Base-by-base conservation (phyloP, 306 rosid genomes). In the Fragaria vesca region DNA sequence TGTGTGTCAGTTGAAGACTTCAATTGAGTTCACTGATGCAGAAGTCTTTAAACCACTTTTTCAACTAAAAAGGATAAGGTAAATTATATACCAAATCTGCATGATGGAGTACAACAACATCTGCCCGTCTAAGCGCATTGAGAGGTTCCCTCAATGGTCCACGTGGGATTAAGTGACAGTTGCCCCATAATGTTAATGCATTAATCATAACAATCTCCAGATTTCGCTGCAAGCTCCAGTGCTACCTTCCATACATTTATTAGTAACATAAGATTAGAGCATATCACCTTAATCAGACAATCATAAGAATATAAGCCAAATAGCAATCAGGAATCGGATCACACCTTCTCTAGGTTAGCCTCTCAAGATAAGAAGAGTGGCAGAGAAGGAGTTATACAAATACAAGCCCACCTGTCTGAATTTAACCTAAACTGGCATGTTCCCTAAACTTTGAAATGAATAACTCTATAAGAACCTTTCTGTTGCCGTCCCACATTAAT, bases 101-200 rank as follows among this genome's bases (percentile, higher is more conserved):
- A 57, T 94, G 94, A 85, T 92, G 98, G 73, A 92, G 58, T 58
- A 94, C 88, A 74, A 87, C 90, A 57, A 76, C 83, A 83, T 90
- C 93, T 30, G 97, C 98, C 57, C 89, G 89, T 71, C 65, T 58
- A 69, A 95, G 95, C 6, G 90, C 95, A 66, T 74, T 73, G 78
- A 89, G 81, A 58, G 98, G 89, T 83, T 95, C 98, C 88, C 97
- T 91, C 79, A 95, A 80, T 28, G 98, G 98, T 81, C 98, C 98
- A 75, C 83, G 90, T 24, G 98, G 98, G 80, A 89, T 46, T 18
- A 90, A 84, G 69, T 78, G 90, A 69, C 78, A 71, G 83, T 89
- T 89, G 20, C 97, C 97, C 96, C 93, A 92, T 36, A 87, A 87
- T 78, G 86, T 87, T 76, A 92, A 80, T 81, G 96, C 98, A 12